A percentile compares a stretch with the other conserved stretches of the same genome.
These are phyloP conservation scores for Zygotorulaspora chibaensis DNA, from an alignment of 805 yeast genomes.

Conservation along the genomic window DNA sequence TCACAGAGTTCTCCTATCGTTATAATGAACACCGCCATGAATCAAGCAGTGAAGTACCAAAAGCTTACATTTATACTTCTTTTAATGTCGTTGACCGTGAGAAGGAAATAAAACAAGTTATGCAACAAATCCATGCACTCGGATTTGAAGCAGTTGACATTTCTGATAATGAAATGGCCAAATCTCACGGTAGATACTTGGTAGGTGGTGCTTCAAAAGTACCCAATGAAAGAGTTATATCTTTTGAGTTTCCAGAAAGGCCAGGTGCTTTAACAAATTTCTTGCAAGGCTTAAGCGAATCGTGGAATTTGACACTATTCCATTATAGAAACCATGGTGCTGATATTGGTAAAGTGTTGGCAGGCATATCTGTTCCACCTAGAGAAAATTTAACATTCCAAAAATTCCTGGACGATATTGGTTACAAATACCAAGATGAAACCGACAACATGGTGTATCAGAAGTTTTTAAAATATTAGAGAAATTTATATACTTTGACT, in stretches of 20 bases:
- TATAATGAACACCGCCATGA: constrained; percentile 43
- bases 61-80: constrained; percentile 82
- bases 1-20: constrained; percentile 94
- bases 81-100: constrained; percentile 77
- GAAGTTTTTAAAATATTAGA: constrained; percentile 54
- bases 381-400: constrained; percentile 62
- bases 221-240: constrained; percentile 68
- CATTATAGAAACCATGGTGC: constrained; percentile 97
- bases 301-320: constrained; percentile 92
- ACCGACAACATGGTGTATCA: constrained; percentile 82
- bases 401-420: constrained; percentile 62
- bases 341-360: constrained; percentile 87
- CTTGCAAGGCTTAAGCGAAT: constrained; percentile 60
- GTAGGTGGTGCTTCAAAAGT: constrained; percentile 86
- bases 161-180: constrained; percentile 90
- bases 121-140: constrained; percentile 50
- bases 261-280: constrained; percentile 91
- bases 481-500: not conserved
- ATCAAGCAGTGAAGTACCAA: constrained; percentile 36
- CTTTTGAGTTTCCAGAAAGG: constrained; percentile 95
- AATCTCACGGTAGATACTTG: constrained; percentile 90
- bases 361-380: constrained; percentile 83
- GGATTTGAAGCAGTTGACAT: constrained; percentile 80
- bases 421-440: constrained; percentile 76
- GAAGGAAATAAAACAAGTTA: constrained; percentile 64